Base-by-base conservation (phyloP, 495 filamentous ascomycete species). In the Rhizodiscina lignyota region DNA sequence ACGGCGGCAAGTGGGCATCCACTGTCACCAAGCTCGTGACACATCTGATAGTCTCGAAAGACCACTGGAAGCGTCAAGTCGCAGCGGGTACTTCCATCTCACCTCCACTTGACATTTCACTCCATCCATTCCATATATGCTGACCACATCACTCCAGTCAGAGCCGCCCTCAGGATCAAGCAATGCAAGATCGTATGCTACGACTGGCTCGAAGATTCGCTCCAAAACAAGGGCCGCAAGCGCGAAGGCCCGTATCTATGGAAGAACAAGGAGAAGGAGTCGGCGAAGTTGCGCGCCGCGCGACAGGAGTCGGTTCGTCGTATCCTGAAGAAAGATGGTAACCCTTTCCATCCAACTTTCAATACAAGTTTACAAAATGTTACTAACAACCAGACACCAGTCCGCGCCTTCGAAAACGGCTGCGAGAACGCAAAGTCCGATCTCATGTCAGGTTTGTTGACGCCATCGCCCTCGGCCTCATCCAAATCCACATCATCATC, bases 201-300 rank as follows among this genome's bases (percentile, higher is more conserved):
- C 19, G 73, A 78, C 45, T 81, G 74, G 74, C 51, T 79, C 2
- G 63, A 68, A 40, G 70, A 77, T 16, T 63, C 57, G 0, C 42
- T 75, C 1, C 41, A 58, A 13, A 40, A 43, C 1, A 34, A 27
- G 12, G 51, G 38, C 1, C 61, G 58, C 0, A 55, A 52, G 42
- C 45, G 49, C 0, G 71, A 67, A 38, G 39, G 28, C 1, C 41
- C 49, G 0, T 81, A 74, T 44, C 24, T 27, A 13, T 13, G 8
- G 8, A 8, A 27, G 24, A 27, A 27, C n/a, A n/a, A n/a, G n/a
- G n/a, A n/a, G n/a, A n/a, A n/a, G n/a, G n/a, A n/a, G n/a, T n/a
- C n/a, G n/a, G n/a, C n/a, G n/a, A n/a, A n/a, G n/a, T n/a, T n/a
- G n/a, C n/a, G n/a, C n/a, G n/a, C n/a, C n/a, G n/a, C n/a, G n/a